phyloP scores from a whole-genome alignment of 2,329 filamentous ascomycete species.

The Lasiodiplodia citricola region DNA sequence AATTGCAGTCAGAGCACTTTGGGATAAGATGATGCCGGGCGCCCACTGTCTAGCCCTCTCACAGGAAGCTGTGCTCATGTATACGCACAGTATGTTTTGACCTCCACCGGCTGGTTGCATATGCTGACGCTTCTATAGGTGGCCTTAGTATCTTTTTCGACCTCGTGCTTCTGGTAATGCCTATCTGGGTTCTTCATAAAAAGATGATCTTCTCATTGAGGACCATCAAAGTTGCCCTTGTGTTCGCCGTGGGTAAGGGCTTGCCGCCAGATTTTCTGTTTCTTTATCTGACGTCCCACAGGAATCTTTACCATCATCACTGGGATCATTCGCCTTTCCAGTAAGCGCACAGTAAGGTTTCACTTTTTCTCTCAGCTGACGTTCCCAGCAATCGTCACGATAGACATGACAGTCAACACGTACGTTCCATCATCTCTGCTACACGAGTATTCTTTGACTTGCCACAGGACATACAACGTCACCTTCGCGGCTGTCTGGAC shows the following conservation, averaged over 20 bases:
- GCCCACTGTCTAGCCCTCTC: slow-evolving; percentile 35
- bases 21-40: slow-evolving; percentile 28
- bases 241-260: slow-evolving; percentile 40
- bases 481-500: slow-evolving; percentile 47
- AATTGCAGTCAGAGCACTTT: slow-evolving; percentile 11
- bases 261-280: too few relatives aligned
- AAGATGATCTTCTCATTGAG: slow-evolving; percentile 45
- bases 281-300: background rate
- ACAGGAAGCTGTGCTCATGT: slow-evolving; percentile 41
- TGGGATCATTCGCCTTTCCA: slow-evolving; percentile 46
- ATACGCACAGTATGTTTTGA: slow-evolving; percentile 34
- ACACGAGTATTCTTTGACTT: background rate
- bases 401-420: slow-evolving; percentile 35
- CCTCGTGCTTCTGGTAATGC: slow-evolving; percentile 32
- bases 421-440: background rate
- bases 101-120: slow-evolving; percentile 25
- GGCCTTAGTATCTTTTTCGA: slow-evolving; percentile 42
- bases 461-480: slow-evolving; percentile 43
- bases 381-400: slow-evolving; percentile 34
- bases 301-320: slow-evolving; percentile 46
- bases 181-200: slow-evolving; percentile 41
- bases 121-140: background rate
- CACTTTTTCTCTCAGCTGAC: background rate
- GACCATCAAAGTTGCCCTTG: slow-evolving; percentile 42
- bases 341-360: slow-evolving; percentile 26